phyloP scores from a whole-genome alignment of 2,329 filamentous ascomycete genomes.

The Colletotrichum viniferum region DNA sequence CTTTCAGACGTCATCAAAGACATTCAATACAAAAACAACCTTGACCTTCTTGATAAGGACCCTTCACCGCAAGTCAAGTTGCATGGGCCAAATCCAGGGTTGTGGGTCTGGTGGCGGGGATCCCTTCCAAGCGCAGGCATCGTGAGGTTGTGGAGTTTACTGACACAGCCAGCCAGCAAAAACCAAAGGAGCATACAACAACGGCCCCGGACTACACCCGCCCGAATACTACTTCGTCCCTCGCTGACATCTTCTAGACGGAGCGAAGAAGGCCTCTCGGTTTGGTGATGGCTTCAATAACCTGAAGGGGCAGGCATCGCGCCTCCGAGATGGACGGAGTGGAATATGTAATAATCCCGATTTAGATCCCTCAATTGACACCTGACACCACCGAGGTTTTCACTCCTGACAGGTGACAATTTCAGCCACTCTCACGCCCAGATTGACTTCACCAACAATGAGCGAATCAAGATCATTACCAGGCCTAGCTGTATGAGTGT shows the following conservation, averaged over 20 bases:
- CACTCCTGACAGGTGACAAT: not conserved
- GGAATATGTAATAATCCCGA: not conserved
- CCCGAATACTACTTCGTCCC: not conserved
- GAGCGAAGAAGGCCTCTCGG: not conserved
- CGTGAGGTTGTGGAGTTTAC: not conserved
- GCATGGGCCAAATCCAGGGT: not conserved
- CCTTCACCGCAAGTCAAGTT: not conserved
- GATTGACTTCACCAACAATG: not conserved
- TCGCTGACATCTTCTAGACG: not conserved
- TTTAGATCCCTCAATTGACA: not conserved
- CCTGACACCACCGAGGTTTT: not conserved
- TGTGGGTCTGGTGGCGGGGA: not conserved
- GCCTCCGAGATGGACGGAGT: not conserved
- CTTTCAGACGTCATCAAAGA: not conserved
- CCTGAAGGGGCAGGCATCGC: not conserved
- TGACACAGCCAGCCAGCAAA: not conserved
- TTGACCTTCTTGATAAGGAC: not conserved
- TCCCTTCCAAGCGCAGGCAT: not conserved
- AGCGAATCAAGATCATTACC: not conserved
- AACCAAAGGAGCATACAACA: not conserved
- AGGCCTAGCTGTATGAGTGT: not conserved
- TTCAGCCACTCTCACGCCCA: not conserved
- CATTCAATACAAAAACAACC: not conserved
- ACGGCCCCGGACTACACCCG: not conserved
- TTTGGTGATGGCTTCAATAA: not conserved